Conservation (phyloP, 805 yeast genomes). For the Lipomyces starkeyi region DNA sequence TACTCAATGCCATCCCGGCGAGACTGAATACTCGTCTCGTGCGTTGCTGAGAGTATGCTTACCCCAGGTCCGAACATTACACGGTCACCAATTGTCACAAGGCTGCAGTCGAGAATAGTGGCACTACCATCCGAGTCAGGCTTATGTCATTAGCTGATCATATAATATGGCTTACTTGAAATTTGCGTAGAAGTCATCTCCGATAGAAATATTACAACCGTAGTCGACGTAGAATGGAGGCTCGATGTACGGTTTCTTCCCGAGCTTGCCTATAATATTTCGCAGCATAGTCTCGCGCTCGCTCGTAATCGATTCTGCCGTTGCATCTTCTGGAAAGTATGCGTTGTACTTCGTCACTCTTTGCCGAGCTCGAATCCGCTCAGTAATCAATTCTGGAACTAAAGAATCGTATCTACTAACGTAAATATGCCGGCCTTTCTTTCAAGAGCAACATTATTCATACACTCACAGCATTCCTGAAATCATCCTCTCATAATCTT, state of each 20-base stretch:
- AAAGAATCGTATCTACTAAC: constrained; percentile 47
- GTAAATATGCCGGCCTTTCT: background rate
- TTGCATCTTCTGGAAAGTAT: constrained; percentile 40
- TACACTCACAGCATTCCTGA: constrained; percentile 49
- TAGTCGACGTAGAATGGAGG: constrained; percentile 69
- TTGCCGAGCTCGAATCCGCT: constrained; percentile 43
- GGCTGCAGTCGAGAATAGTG: constrained; percentile 63
- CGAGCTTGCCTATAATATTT: constrained; percentile 57
- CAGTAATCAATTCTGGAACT: constrained; percentile 43
- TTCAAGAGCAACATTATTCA: background rate
- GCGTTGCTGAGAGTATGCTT: constrained; percentile 60
- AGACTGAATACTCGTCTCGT: constrained; percentile 59
- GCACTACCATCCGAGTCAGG: background rate
- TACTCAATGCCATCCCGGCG: constrained; percentile 57
- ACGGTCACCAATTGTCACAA: constrained; percentile 64
- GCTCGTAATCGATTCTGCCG: constrained; percentile 43
- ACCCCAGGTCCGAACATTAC: constrained; percentile 67
- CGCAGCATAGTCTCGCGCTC: constrained; percentile 51
- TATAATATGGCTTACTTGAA: constrained; percentile 45
- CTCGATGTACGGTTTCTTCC: constrained; percentile 54
- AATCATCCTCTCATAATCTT: constrained; percentile 63
- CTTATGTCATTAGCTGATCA: background rate
- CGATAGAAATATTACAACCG: constrained; percentile 65
- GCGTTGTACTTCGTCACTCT: constrained; percentile 43
- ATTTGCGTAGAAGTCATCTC: constrained; percentile 65